Evolutionary conservation across 306 rosid genomes (phyloP), one percentile per base, ranked within the genome.

Genomic region (Cucurbita maxima): DNA sequence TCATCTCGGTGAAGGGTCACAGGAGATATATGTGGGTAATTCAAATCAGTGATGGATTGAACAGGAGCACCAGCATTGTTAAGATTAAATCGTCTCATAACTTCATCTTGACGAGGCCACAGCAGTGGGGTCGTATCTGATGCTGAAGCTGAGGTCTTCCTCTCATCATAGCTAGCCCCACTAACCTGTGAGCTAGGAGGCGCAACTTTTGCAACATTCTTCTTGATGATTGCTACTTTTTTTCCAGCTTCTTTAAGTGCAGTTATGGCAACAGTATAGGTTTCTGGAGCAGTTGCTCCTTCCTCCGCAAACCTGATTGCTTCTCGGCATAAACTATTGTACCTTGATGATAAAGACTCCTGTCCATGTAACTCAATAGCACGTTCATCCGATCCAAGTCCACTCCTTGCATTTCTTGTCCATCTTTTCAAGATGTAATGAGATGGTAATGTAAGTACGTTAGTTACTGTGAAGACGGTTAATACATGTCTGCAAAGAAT

Each of bases 31-130:
- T 88, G 92, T 50, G 97, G 97, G 74, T 86, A 82, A 84, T 92
- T 92, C 79, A 86, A 78, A 79, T 92, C 97, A 82, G 92, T 76
- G 79, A 85, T 84, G 34, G 86, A 74, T 85, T 86, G 94, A 66
- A 79, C 79, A 55, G 85, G 78, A 75, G 84, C 86, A 69, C 94
- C 86, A 44, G 85, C 81, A 86, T 92, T 92, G 63, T 89, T 89
- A 15, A 86, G 95, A 88, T 89, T 92, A 80, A 92, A 85, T 78
- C 83, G 86, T 81, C 80, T 83, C 63, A 83, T 75, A 68, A 87
- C 81, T 83, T 89, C 97, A 77, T 92, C 95, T 71, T 85, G 96
- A 66, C 78, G 86, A 20, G 97, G 97, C 97, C 97, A 92, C 79
- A 92, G 79, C 84, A 85, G 80, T 45, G 97, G 96, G 54, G 96